Percentiles rank a stretch among this genome's conserved stretches.
Evolutionary conservation across 208 protist genomes (phyloP).

Genomic region (Acanthamoeba sp.): DNA sequence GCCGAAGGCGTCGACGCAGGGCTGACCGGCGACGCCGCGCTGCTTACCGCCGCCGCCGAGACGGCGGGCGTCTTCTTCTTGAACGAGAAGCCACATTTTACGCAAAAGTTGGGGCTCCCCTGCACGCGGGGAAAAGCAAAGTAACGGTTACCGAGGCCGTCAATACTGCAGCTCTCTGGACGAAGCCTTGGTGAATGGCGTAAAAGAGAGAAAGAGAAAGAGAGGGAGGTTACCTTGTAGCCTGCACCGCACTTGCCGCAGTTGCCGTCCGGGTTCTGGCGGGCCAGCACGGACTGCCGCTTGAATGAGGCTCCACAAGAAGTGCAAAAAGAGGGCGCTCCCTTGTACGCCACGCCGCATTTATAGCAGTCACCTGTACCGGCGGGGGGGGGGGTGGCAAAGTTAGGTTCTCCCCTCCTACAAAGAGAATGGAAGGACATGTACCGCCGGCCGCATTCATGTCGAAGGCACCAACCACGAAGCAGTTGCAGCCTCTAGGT

Average conservation of each 20-base stretch:
- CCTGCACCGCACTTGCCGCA: constrained; percentile 34
- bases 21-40: background rate
- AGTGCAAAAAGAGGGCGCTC: constrained; percentile 52
- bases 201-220: background rate
- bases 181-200: too few relatives aligned
- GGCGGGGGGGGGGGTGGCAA: background rate
- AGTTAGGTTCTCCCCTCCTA: constrained; percentile 73
- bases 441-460: too few relatives aligned
- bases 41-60: background rate
- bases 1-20: background rate
- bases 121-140: background rate
- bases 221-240: constrained; percentile 35
- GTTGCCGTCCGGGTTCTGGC: constrained; percentile 45
- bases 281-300: constrained; percentile 41
- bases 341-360: background rate
- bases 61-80: constrained; percentile 35
- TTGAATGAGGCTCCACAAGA: constrained; percentile 60
- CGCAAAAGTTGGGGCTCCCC: constrained; percentile 59
- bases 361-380: constrained; percentile 53
- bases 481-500: too few relatives aligned
- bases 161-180: too few relatives aligned
- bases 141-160: too few relatives aligned
- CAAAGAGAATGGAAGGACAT: background rate
- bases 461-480: too few relatives aligned
- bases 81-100: constrained; percentile 59